Conservation (phyloP, 164 flowering plant genomes). For the Vitis cinerea region DNA sequence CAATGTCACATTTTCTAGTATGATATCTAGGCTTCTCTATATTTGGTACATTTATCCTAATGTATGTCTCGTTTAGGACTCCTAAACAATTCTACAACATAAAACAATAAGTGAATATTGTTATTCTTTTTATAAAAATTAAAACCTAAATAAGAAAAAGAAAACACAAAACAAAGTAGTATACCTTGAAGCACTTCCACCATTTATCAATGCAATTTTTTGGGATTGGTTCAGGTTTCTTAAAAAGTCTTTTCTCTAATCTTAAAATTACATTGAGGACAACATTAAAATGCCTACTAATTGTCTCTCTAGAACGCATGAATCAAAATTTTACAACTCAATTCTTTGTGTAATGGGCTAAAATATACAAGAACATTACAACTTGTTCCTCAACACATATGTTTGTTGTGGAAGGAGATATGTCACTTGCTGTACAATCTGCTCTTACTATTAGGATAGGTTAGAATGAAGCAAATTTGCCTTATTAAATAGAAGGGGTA, state of each 20-base stretch:
- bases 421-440: too few species aligned
- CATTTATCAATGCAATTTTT: constrained; percentile 11
- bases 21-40: constrained; percentile 4
- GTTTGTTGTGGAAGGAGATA: not conserved
- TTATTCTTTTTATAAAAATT: not conserved
- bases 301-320: constrained; percentile 8
- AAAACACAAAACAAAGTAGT: not conserved
- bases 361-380: constrained; percentile 5
- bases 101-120: too few species aligned
- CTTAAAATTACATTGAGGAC: constrained; percentile 1
- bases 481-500: too few species aligned
- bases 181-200: constrained; percentile 23
- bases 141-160: not conserved
- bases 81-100: not conserved
- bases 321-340: not conserved
- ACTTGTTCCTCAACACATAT: not conserved
- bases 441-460: too few species aligned
- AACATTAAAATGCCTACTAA: constrained; percentile 10
- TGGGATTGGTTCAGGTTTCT: constrained; percentile 7
- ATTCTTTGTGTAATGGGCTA: constrained; percentile 11
- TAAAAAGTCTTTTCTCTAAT: not conserved
- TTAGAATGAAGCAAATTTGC: too few species aligned
- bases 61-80: constrained; percentile 13
- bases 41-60: not conserved
- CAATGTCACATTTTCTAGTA: too few species aligned